Percentiles rank a stretch among this genome's conserved stretches.
These are phyloP conservation scores for Arthrobotrys sphaeroides DNA, from an alignment of 2,329 filamentous ascomycete species.

Conservation along the genomic window DNA sequence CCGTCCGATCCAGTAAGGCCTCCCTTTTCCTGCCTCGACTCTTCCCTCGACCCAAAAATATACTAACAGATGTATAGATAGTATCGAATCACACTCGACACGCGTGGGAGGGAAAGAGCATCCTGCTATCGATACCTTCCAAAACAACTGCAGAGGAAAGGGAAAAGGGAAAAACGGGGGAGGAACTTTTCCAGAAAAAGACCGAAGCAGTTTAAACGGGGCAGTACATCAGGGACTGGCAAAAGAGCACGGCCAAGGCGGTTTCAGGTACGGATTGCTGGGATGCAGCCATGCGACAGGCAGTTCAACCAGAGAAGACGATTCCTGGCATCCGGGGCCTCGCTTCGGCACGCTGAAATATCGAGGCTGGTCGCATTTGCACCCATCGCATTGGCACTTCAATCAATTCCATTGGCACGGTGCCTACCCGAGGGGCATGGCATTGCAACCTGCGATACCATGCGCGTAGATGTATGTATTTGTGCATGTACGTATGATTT, in stretches of 20 bases:
- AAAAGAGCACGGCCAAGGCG: conserved; percentile 27
- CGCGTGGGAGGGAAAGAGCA: background rate
- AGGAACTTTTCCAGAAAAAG: conserved; percentile 28
- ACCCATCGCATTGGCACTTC: background rate
- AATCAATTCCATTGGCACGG: too few relatives aligned
- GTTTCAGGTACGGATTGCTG: conserved; percentile 54
- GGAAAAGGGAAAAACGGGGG: conserved; percentile 6
- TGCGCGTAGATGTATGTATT: too few relatives aligned
- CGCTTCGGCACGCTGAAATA: conserved; percentile 41
- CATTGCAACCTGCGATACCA: too few relatives aligned
- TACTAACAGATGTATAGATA: too few relatives aligned
- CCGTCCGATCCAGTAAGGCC: background rate
- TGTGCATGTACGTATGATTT: too few relatives aligned
- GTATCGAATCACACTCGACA: too few relatives aligned
- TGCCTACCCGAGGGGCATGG: too few relatives aligned
- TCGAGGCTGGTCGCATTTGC: conserved; percentile 26
- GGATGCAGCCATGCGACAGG: conserved; percentile 51
- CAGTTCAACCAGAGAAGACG: too few relatives aligned
- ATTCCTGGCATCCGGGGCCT: conserved; percentile 26
- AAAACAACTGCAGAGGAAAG: background rate
- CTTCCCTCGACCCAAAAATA: too few relatives aligned
- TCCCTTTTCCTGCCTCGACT: too few relatives aligned
- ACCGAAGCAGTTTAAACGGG: conserved; percentile 2
- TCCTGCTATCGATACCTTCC: too few relatives aligned
- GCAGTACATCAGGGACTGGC: background rate